Evolutionary conservation across 2,329 filamentous ascomycete genomes (phyloP).

Genomic region (Pseudogymnoascus sp.): DNA sequence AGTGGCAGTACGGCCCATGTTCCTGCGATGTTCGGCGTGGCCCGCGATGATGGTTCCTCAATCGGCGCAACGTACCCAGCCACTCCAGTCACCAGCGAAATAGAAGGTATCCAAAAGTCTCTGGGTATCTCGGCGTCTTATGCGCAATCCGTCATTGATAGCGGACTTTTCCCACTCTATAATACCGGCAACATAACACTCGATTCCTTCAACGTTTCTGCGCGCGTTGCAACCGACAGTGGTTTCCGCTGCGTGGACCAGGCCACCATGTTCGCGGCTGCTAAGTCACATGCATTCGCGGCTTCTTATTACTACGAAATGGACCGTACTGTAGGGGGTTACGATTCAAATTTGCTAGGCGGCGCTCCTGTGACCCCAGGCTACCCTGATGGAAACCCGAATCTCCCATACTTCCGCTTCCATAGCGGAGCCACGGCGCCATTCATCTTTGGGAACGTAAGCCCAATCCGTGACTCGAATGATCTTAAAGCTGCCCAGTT

Average conservation of each 20-base stretch:
- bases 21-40: conserved; percentile 45
- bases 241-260: conserved; percentile 50
- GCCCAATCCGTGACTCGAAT: conserved; percentile 35
- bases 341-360: conserved; percentile 45
- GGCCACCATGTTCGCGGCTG: conserved; percentile 44
- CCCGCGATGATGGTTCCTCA: conserved; percentile 43
- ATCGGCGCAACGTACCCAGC: conserved; percentile 39
- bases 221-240: conserved; percentile 45
- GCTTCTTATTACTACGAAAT: conserved; percentile 46
- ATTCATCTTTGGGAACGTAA: conserved; percentile 41
- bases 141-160: conserved; percentile 36
- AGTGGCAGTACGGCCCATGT: conserved; percentile 41
- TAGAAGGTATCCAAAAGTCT: conserved; percentile 36
- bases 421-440: conserved; percentile 40
- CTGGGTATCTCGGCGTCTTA: conserved; percentile 40
- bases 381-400: conserved; percentile 41
- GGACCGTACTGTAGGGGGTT: conserved; percentile 40
- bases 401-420: conserved; percentile 45
- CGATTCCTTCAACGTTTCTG: conserved; percentile 47
- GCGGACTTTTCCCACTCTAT: conserved; percentile 42
- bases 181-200: conserved; percentile 44
- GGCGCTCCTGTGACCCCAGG: conserved; percentile 34
- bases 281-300: conserved; percentile 35
- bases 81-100: conserved; percentile 34
- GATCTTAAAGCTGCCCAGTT: conserved; percentile 41